Evolutionary conservation across 2,329 filamentous ascomycete genomes (phyloP).

Genomic region (Mycogone perniciosa): DNA sequence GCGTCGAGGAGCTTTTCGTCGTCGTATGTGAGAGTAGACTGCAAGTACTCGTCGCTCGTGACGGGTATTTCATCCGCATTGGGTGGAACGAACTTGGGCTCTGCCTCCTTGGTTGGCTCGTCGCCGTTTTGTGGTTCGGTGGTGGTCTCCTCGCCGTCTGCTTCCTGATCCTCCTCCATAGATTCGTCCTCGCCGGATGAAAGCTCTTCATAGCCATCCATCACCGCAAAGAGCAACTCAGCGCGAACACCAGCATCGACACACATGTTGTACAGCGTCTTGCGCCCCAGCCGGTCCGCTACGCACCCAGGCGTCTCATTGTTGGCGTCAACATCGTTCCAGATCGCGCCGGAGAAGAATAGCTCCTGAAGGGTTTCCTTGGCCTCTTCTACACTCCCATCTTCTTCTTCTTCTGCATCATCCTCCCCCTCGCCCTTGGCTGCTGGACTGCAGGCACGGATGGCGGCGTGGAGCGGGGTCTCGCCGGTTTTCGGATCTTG

Average conservation of each 20-base stretch:
- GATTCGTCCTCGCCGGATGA: slow-evolving; percentile 48
- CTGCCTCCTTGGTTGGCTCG: slow-evolving; percentile 23
- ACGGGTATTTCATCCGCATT: slow-evolving; percentile 40
- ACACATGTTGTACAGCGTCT: slow-evolving; percentile 69
- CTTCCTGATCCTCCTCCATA: slow-evolving; percentile 34
- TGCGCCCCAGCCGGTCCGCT: slow-evolving; percentile 62
- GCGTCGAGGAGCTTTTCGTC: slow-evolving; percentile 64
- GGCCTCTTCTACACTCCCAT: slow-evolving; percentile 50
- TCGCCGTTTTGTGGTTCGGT: slow-evolving; percentile 27
- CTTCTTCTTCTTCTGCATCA: slow-evolving; percentile 23
- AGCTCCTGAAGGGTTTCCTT: slow-evolving; percentile 66
- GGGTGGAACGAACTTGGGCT: slow-evolving; percentile 28
- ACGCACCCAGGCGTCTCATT: slow-evolving; percentile 90
- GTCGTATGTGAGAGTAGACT: slow-evolving; percentile 58
- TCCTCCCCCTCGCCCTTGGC: slow-evolving; percentile 12
- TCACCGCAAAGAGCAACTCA: slow-evolving; percentile 74
- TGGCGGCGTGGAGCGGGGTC: slow-evolving; percentile 83
- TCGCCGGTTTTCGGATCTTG: slow-evolving; percentile 81
- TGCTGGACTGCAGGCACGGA: slow-evolving; percentile 61
- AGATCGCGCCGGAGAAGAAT: slow-evolving; percentile 84
- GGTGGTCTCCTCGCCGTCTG: slow-evolving; percentile 26
- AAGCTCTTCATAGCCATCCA: slow-evolving; percentile 76
- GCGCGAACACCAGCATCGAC: slow-evolving; percentile 87
- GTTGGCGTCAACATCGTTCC: slow-evolving; percentile 87
- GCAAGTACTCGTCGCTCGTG: slow-evolving; percentile 62